Percentiles rank a stretch among this genome's conserved stretches.
Evolutionary conservation across 176 grass and related monocot genomes (phyloP).

Genomic region (Rhynchospora tenuis): DNA sequence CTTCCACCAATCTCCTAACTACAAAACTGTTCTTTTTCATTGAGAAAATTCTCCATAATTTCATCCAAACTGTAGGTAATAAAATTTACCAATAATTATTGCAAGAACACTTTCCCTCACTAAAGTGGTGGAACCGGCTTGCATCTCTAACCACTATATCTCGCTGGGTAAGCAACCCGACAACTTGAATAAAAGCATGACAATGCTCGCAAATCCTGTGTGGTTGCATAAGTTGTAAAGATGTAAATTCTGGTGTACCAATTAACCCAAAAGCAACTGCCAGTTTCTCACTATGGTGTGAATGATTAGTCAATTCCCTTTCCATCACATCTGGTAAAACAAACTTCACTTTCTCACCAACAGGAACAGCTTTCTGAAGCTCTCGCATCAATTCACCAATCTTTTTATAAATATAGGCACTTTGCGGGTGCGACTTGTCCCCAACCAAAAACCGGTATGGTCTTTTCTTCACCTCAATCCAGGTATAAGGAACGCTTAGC

Average conservation of each 20-base stretch:
- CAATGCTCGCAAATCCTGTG: constrained; percentile 68
- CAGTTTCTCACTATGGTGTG: constrained; percentile 67
- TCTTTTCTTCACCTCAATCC: constrained; percentile 76
- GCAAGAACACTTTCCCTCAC: constrained; percentile 68
- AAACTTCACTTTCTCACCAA: constrained; percentile 40
- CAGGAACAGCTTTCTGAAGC: constrained; percentile 44
- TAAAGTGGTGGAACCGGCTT: constrained; percentile 90
- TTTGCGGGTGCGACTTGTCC: constrained; percentile 50
- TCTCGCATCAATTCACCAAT: constrained; percentile 51
- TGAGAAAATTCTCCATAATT: constrained; percentile 5
- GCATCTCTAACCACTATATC: constrained; percentile 74
- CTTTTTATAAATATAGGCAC: constrained; percentile 53
- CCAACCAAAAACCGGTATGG: constrained; percentile 59
- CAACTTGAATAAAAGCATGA: constrained; percentile 57
- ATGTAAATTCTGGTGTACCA: constrained; percentile 38
- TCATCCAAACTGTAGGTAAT: constrained; percentile 6
- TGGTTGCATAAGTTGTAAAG: constrained; percentile 55
- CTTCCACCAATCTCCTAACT: background rate
- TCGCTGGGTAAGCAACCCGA: constrained; percentile 43
- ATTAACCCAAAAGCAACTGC: constrained; percentile 82
- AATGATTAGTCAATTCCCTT: constrained; percentile 27
- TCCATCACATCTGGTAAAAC: constrained; percentile 57
- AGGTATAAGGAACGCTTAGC: constrained; percentile 55
- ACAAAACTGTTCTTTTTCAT: background rate
- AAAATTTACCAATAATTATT: constrained; percentile 75